A percentile compares a stretch with the other conserved stretches of the same genome.
These are phyloP conservation scores for Corinectria fuckeliana DNA, from an alignment of 2,329 filamentous ascomycete species.

Conservation along the genomic window DNA sequence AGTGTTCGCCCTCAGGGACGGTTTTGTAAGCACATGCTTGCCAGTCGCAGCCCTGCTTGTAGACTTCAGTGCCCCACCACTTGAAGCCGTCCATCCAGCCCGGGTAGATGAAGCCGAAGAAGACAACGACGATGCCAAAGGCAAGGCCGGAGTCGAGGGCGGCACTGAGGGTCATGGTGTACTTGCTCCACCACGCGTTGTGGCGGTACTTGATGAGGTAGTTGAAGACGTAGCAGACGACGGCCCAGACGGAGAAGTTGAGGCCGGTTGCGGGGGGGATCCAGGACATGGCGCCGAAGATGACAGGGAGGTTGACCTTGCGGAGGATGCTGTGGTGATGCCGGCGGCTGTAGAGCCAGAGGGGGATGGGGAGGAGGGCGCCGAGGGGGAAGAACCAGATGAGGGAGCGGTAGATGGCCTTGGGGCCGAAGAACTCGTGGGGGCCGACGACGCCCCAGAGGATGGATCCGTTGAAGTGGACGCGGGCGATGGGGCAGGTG, in stretches of 20 bases:
- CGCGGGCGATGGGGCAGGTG: conserved; percentile 84
- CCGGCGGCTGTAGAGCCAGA: conserved; percentile 74
- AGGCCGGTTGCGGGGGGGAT: conserved; percentile 86
- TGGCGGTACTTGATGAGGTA: conserved; percentile 73
- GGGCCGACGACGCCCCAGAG: conserved; percentile 90
- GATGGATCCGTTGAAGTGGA: conserved; percentile 90
- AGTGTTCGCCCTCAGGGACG: conserved; percentile 67
- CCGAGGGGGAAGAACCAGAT: conserved; percentile 85
- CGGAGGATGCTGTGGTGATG: conserved; percentile 68
- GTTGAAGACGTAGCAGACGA: conserved; percentile 88
- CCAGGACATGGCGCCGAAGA: conserved; percentile 84
- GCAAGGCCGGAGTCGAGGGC: conserved; percentile 84
- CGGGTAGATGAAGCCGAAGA: conserved; percentile 86
- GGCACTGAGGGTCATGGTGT: conserved; percentile 87
- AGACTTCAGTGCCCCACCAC: conserved; percentile 91
- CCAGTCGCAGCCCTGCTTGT: conserved; percentile 87
- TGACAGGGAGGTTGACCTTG: conserved; percentile 81
- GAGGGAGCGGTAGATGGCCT: conserved; percentile 75
- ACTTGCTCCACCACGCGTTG: conserved; percentile 85
- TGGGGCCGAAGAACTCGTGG: conserved; percentile 78
- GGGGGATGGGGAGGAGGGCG: conserved; percentile 72
- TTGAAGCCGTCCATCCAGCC: conserved; percentile 74
- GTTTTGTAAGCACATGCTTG: conserved; percentile 74
- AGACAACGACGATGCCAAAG: conserved; percentile 82
- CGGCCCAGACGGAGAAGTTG: conserved; percentile 86